phyloP scores from a whole-genome alignment of 345 rosid species.

The Tarenaya hassleriana region DNA sequence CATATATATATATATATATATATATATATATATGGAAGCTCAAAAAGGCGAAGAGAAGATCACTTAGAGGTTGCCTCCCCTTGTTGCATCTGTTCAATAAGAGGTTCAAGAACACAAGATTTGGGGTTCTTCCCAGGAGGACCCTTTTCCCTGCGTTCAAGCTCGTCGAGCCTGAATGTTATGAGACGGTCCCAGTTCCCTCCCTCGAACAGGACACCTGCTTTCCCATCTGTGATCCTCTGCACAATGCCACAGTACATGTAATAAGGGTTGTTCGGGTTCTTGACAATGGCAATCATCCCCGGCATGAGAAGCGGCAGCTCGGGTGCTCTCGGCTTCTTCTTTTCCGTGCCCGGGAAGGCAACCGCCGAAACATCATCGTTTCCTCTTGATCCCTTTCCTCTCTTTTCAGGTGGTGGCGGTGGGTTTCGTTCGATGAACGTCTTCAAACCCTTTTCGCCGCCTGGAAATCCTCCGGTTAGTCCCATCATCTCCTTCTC shows the following conservation, averaged over 20 bases:
- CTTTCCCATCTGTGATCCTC: slow-evolving; percentile 86
- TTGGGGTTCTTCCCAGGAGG: slow-evolving; percentile 78
- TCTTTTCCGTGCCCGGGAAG: slow-evolving; percentile 27
- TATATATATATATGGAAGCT: slow-evolving; percentile 15
- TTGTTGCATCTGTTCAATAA: slow-evolving; percentile 32
- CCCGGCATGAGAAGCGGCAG: slow-evolving; percentile 82
- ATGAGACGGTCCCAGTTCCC: slow-evolving; percentile 80
- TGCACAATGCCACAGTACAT: slow-evolving; percentile 91
- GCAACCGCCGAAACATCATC: slow-evolving; percentile 9
- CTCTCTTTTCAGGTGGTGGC: slow-evolving; percentile 34
- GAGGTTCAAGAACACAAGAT: slow-evolving; percentile 63
- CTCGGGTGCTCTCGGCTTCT: slow-evolving; percentile 70
- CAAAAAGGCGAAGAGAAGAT: neutral
- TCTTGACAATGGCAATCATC: slow-evolving; percentile 79
- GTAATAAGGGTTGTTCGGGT: slow-evolving; percentile 67
- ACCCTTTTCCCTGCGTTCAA: slow-evolving; percentile 72
- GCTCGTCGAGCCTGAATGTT: slow-evolving; percentile 76
- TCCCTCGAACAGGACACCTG: slow-evolving; percentile 84
- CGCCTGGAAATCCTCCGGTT: slow-evolving; percentile 88
- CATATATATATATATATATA: slow-evolving; percentile 14
- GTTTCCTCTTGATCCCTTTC: slow-evolving; percentile 13
- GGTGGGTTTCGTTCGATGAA: slow-evolving; percentile 78
- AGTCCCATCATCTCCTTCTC: slow-evolving; percentile 85
- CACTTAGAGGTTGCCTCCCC: slow-evolving; percentile 18
- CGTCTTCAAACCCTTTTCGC: slow-evolving; percentile 58